These are phyloP conservation scores for Podospora appendiculata DNA, from an alignment of 495 filamentous ascomycete species.

Conservation along the genomic window DNA sequence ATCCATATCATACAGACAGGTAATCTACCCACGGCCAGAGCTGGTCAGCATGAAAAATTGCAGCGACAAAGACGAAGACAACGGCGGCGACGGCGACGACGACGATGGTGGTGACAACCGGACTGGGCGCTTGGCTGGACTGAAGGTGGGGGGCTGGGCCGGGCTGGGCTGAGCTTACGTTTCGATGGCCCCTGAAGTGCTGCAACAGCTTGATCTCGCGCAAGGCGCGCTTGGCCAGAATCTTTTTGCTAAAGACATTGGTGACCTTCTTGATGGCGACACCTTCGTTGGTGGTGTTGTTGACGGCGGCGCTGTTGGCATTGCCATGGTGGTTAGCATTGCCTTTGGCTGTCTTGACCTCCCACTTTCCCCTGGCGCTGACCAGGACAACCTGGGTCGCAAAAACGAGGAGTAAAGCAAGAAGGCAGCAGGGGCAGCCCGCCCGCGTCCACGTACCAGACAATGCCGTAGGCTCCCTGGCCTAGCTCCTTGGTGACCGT, in stretches of 20 bases:
- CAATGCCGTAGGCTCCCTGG: slow-evolving; percentile 96
- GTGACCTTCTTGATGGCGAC: slow-evolving; percentile 99
- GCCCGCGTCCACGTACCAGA: slow-evolving; percentile 62
- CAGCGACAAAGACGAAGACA: too few relatives aligned
- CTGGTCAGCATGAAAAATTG: slow-evolving; percentile 3
- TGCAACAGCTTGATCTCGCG: slow-evolving; percentile 98
- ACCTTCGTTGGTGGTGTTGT: slow-evolving; percentile 85
- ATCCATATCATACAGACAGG: slow-evolving; percentile 99
- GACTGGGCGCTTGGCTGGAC: too few relatives aligned
- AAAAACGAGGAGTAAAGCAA: not conserved
- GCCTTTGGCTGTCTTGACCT: too few relatives aligned
- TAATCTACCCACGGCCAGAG: slow-evolving; percentile 56
- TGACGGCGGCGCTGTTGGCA: slow-evolving; percentile 71
- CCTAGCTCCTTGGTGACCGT: slow-evolving; percentile 98
- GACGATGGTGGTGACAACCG: too few relatives aligned
- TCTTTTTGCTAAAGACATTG: slow-evolving; percentile 99
- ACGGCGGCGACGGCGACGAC: too few relatives aligned
- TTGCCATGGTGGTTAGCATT: not conserved
- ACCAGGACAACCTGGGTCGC: not conserved
- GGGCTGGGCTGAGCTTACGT: slow-evolving; percentile 31
- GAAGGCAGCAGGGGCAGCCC: not conserved
- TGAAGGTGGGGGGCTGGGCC: slow-evolving; percentile 2
- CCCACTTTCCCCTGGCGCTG: too few relatives aligned
- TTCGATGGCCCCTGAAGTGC: slow-evolving; percentile 80
- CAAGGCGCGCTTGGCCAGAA: slow-evolving; percentile 92